Base-by-base conservation (phyloP, 352 stramenopile species). In the Phytophthora pseudosyringae region DNA sequence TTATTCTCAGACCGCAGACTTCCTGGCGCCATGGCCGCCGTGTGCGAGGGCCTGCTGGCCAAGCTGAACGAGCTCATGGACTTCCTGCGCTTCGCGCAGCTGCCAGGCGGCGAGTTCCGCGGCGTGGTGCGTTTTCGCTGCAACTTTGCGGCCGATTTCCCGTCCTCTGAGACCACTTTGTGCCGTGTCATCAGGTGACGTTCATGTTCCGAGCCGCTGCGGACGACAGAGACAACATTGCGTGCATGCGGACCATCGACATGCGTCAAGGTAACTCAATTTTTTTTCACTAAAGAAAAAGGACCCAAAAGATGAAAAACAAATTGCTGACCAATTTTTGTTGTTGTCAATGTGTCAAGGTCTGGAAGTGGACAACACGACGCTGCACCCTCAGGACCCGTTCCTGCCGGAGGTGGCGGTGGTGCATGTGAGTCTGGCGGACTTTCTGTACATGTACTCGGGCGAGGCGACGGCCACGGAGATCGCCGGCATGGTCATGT, bases 381-480 rank as follows among this genome's bases (percentile, higher is more conserved):
- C 80, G 16, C 45, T 93, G 35, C 61, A 75, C 18, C 66, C 67
- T 5, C 67, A 76, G 35, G 80, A 90, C 57, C 72, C 81, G 38
- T 90, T 89, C 39, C 49, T 82, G 25, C 69, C 71, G 1, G 78
- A 91, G n/a, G 78, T 83, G n/a, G 83, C 81, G 10, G 75, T 88
- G 4, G 83, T 95, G 39, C 70, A 85, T 59, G 78, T 95, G 45
- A 92, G 80, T 57, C 69, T 95, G 1, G 78, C 80, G 2, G 86
- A 95, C 50, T 95, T 95, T 49, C 66, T 95, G 43, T 93, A 88
- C 76, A 95, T 95, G 86, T 95, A 95, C 73, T 92, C 84, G 33
- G 86, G 86, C 41, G 81, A 93, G 28, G 81, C 85, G 4, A 90
- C 81, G 1, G 81, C 86, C 1, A 75, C 77, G 16, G 86, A 95